These are phyloP conservation scores for Polysphondylium violaceum DNA, from an alignment of 78 protist genomes.

Conservation along the genomic window DNA sequence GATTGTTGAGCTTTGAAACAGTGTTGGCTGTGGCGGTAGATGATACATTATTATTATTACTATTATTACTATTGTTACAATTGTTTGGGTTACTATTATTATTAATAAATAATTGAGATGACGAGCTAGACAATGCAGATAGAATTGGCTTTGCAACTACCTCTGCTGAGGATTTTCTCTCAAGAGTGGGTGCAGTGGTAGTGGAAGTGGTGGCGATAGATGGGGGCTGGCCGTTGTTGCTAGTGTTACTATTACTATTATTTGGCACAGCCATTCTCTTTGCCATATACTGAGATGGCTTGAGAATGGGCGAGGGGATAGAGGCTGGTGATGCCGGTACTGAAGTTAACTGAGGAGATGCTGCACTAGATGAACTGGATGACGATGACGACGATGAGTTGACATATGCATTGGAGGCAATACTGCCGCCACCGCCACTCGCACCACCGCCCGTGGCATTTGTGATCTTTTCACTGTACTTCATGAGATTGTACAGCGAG, in stretches of 20 bases:
- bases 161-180: background rate
- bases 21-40: background rate
- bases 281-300: background rate
- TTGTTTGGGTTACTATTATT: background rate
- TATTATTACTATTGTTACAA: background rate
- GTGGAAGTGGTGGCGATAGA: background rate
- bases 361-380: background rate
- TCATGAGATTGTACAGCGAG: conserved; percentile 15
- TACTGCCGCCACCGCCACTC: background rate
- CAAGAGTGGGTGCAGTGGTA: background rate
- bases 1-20: too few species aligned
- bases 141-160: background rate
- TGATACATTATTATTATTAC: background rate
- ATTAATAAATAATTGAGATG: background rate
- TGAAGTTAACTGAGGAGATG: background rate
- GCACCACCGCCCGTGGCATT: background rate
- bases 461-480: background rate
- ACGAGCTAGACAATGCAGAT: background rate
- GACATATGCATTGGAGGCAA: background rate
- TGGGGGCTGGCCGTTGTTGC: background rate
- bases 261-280: too few species aligned
- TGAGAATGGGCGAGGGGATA: background rate
- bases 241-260: conserved; percentile 20
- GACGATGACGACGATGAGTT: background rate
- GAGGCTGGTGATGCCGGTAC: conserved; percentile 24